A percentile compares a stretch with the other conserved stretches of the same genome.
These are phyloP conservation scores for Colletotrichum phormii DNA, from an alignment of 2,329 filamentous ascomycete species.

Conservation along the genomic window DNA sequence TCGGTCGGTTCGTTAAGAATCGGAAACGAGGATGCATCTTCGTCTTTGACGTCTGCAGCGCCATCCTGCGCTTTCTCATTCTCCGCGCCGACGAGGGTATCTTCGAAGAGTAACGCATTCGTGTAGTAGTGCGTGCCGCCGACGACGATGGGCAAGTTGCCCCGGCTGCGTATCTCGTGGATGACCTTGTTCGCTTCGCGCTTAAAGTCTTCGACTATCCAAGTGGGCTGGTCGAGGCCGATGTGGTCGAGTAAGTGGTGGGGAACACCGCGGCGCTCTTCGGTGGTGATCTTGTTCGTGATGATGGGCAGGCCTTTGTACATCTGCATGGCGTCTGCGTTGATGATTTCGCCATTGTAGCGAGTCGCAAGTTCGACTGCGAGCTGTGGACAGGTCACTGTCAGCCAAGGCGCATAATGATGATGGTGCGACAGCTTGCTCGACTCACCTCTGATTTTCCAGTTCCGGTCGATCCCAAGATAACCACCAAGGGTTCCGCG, in stretches of 20 bases:
- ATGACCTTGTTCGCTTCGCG: constrained; percentile 76
- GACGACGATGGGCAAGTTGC: constrained; percentile 88
- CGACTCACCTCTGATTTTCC: constrained; percentile 86
- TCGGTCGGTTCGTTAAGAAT: constrained; percentile 80
- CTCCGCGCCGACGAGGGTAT: constrained; percentile 68
- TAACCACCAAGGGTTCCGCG: constrained; percentile 75
- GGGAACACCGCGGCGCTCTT: constrained; percentile 82
- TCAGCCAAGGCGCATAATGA: neutral
- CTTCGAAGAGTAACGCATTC: constrained; percentile 86
- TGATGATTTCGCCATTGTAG: constrained; percentile 94
- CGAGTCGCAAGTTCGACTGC: constrained; percentile 87
- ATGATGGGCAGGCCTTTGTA: constrained; percentile 93
- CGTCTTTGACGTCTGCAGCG: neutral
- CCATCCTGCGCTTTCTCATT: constrained; percentile 42
- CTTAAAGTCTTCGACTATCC: constrained; percentile 85
- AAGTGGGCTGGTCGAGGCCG: constrained; percentile 79
- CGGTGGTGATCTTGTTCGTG: constrained; percentile 87
- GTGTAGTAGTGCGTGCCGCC: constrained; percentile 97
- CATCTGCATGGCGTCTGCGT: constrained; percentile 98
- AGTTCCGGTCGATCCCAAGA: constrained; percentile 91
- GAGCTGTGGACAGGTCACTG: constrained; percentile 63
- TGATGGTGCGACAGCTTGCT: neutral
- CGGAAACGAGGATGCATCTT: constrained; percentile 64
- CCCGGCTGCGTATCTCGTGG: constrained; percentile 79
- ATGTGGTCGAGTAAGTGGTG: constrained; percentile 91